These are phyloP conservation scores for Neophaeococcomyces mojaviensis DNA, from an alignment of 2,329 filamentous ascomycete genomes.

Conservation along the genomic window DNA sequence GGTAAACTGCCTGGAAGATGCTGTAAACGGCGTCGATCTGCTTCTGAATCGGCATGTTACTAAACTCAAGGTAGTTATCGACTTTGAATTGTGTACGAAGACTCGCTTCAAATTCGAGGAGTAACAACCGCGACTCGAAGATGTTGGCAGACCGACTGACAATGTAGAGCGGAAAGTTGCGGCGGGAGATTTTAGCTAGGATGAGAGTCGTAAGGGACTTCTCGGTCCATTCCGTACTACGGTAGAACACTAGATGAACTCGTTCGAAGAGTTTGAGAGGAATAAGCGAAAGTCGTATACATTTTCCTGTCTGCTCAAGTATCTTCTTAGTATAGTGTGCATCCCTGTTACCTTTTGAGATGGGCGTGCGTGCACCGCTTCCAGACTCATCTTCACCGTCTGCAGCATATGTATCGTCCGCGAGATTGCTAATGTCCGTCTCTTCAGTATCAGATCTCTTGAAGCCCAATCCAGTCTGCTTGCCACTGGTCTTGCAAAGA, in stretches of 20 bases:
- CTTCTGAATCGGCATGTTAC: slow-evolving; percentile 59
- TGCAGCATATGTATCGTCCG: slow-evolving; percentile 18
- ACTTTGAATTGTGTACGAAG: slow-evolving; percentile 73
- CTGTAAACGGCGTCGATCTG: slow-evolving; percentile 61
- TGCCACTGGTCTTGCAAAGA: slow-evolving; percentile 65
- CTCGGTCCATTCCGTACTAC: slow-evolving; percentile 94
- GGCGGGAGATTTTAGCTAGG: slow-evolving; percentile 75
- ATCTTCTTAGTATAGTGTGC: slow-evolving; percentile 72
- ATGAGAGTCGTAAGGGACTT: slow-evolving; percentile 95
- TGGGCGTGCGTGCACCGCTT: slow-evolving; percentile 21
- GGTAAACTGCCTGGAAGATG: slow-evolving; percentile 66
- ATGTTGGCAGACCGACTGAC: slow-evolving; percentile 86
- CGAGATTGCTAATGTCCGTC: slow-evolving; percentile 33
- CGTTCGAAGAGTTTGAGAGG: slow-evolving; percentile 80
- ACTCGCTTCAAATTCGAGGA: slow-evolving; percentile 85
- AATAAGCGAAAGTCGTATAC: slow-evolving; percentile 67
- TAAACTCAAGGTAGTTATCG: slow-evolving; percentile 74
- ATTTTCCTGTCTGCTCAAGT: slow-evolving; percentile 67
- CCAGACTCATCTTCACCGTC: slow-evolving; percentile 34
- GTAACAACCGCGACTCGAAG: slow-evolving; percentile 64
- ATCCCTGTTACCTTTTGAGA: slow-evolving; percentile 55
- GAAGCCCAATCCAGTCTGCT: slow-evolving; percentile 68
- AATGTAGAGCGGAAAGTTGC: slow-evolving; percentile 84
- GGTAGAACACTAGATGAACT: slow-evolving; percentile 91
- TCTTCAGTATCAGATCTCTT: slow-evolving; percentile 57